Evolutionary conservation across 2,329 filamentous ascomycete genomes (phyloP).

Genomic region (Fusarium ramigenum): DNA sequence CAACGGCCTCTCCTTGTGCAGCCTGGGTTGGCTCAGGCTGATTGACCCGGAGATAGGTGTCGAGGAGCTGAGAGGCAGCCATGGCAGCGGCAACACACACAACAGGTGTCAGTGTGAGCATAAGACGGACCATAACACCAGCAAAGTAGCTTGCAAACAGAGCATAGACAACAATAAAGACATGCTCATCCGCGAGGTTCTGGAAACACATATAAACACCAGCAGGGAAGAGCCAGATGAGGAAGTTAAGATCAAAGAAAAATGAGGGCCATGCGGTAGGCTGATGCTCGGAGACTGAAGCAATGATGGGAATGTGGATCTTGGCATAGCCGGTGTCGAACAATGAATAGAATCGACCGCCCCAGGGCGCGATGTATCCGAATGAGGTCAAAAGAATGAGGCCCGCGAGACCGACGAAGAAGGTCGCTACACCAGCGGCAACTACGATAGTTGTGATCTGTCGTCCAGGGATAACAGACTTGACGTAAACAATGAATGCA

Average conservation of each 20-base stretch:
- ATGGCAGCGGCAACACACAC: conserved; percentile 95
- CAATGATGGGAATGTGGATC: conserved; percentile 99
- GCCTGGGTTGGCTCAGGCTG: conserved; percentile 64
- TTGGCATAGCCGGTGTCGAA: conserved; percentile 99
- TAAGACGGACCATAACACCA: conserved; percentile 98
- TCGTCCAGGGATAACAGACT: conserved; percentile 86
- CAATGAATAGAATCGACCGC: conserved; percentile 97
- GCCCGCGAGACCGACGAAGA: conserved; percentile 75
- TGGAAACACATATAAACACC: conserved; percentile 99
- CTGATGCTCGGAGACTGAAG: conserved; percentile 99
- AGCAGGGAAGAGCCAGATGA: conserved; percentile 99
- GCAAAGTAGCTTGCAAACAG: conserved; percentile 97
- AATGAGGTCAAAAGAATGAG: conserved; percentile 89
- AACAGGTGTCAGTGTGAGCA: conserved; percentile 95
- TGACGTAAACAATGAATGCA: conserved; percentile 89
- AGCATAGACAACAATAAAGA: conserved; percentile 97
- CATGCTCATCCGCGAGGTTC: conserved; percentile 91
- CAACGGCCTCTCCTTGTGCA: conserved; percentile 52
- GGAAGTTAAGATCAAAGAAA: conserved; percentile 98
- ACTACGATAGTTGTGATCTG: conserved; percentile 94
- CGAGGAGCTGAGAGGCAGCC: conserved; percentile 85
- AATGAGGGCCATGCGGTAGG: conserved; percentile 98
- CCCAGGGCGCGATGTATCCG: conserved; percentile 96
- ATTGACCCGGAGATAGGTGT: conserved; percentile 79
- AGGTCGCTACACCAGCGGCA: conserved; percentile 76